A percentile compares a stretch with the other conserved stretches of the same genome.
Evolutionary conservation across 257 asterid species (phyloP).

Genomic region (Nicotiana knightiana): DNA sequence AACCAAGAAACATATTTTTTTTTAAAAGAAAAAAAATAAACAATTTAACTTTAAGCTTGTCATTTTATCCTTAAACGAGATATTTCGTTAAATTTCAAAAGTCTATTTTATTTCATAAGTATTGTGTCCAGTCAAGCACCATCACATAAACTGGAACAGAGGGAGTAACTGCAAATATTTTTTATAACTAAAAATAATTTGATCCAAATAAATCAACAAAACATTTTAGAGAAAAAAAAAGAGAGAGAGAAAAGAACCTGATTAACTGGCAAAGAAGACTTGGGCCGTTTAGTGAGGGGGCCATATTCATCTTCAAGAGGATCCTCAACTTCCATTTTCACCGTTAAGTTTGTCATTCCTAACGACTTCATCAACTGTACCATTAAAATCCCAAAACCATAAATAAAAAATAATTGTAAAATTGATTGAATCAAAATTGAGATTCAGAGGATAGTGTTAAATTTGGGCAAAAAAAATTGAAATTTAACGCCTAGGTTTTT

Average conservation of each 20-base stretch:
- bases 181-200: neutral
- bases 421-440: neutral
- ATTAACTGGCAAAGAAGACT: constrained; percentile 20
- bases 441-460: neutral
- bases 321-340: constrained; percentile 33
- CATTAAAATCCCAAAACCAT: constrained; percentile 17
- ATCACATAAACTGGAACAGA: too few relatives aligned
- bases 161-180: neutral
- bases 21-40: too few relatives aligned
- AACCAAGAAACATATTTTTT: too few relatives aligned
- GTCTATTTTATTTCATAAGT: too few relatives aligned
- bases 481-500: neutral
- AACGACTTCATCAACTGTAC: constrained; percentile 37
- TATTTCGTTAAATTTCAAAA: too few relatives aligned
- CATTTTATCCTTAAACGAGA: too few relatives aligned
- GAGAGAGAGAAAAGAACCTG: constrained; percentile 29
- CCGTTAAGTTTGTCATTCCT: constrained; percentile 14
- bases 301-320: constrained; percentile 39
- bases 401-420: neutral
- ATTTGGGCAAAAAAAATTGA: neutral
- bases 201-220: neutral
- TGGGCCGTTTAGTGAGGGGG: constrained; percentile 48
- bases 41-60: too few relatives aligned
- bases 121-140: too few relatives aligned
- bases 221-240: neutral